A percentile compares a stretch with the other conserved stretches of the same genome.
Conservation (phyloP, 164 flowering plant species). For the Vitis cinerea region DNA sequence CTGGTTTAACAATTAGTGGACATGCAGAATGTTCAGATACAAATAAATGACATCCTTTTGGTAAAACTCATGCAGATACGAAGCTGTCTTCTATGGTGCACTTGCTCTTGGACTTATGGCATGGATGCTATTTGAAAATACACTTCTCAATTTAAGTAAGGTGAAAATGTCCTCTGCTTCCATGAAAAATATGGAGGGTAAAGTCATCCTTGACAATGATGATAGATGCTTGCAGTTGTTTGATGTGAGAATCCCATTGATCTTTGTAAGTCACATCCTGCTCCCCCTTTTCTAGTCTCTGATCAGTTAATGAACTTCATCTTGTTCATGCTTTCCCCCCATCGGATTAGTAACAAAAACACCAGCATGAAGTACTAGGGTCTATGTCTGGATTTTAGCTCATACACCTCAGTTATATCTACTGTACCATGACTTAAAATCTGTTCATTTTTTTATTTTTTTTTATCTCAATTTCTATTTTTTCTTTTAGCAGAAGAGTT, state of each 20-base stretch:
- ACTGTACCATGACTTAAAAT: too few species aligned
- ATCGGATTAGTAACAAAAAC: too few species aligned
- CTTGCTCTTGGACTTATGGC: slow-evolving; percentile 82
- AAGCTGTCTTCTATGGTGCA: slow-evolving; percentile 87
- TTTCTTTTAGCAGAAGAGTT: too few species aligned
- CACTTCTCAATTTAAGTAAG: slow-evolving; percentile 39
- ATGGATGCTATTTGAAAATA: slow-evolving; percentile 83
- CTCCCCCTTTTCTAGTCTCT: neutral
- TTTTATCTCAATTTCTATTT: neutral
- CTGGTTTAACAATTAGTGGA: slow-evolving; percentile 4
- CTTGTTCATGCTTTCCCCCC: neutral
- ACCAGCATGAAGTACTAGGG: too few species aligned
- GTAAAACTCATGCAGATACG: slow-evolving; percentile 61
- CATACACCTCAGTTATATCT: too few species aligned
- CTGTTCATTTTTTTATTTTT: neutral
- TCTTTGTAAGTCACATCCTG: slow-evolving; percentile 64
- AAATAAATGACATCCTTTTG: neutral
- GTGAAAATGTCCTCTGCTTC: slow-evolving; percentile 29
- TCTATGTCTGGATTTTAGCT: too few species aligned
- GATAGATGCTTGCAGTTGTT: slow-evolving; percentile 65
- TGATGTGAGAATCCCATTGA: slow-evolving; percentile 80
- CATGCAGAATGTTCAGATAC: neutral
- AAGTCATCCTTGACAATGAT: slow-evolving; percentile 30
- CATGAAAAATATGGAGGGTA: slow-evolving; percentile 23
- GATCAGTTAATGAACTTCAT: too few species aligned